These are phyloP conservation scores for Avena sativa DNA, from an alignment of 176 grass and related monocot genomes.

Conservation along the genomic window DNA sequence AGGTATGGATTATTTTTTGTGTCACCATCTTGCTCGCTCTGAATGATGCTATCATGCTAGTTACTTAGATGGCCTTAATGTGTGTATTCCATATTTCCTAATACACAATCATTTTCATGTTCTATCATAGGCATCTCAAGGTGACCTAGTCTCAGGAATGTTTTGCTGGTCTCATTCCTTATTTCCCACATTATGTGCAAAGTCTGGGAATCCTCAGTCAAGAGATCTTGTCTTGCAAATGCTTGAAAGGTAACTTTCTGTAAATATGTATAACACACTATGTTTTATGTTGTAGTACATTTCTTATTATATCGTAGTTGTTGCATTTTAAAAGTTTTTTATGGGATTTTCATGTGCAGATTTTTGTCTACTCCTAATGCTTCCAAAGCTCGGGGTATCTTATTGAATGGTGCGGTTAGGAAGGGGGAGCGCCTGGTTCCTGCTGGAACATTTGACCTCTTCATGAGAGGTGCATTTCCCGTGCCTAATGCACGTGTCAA, in stretches of 20 bases:
- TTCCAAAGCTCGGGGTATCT: slow-evolving; percentile 77
- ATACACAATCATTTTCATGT: not conserved
- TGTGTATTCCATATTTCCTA: slow-evolving; percentile 19
- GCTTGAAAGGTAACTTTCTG: slow-evolving; percentile 69
- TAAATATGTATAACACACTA: slow-evolving; percentile 3
- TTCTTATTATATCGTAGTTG: slow-evolving; percentile 18
- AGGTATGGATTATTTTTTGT: slow-evolving; percentile 50
- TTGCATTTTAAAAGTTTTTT: not conserved
- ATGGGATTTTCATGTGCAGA: slow-evolving; percentile 48
- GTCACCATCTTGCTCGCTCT: not conserved
- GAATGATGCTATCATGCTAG: not conserved
- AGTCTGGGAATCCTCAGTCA: slow-evolving; percentile 77
- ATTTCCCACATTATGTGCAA: slow-evolving; percentile 81
- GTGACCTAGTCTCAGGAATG: slow-evolving; percentile 81
- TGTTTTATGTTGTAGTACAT: not conserved
- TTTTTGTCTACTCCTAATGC: slow-evolving; percentile 69
- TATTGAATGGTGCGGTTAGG: slow-evolving; percentile 86
- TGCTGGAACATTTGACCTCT: slow-evolving; percentile 73
- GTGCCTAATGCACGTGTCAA: slow-evolving; percentile 67
- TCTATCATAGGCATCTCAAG: slow-evolving; percentile 71
- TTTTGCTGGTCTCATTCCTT: slow-evolving; percentile 83
- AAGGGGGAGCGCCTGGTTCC: slow-evolving; percentile 89
- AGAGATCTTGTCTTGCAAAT: slow-evolving; percentile 93
- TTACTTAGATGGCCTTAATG: not conserved
- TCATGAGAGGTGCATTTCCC: slow-evolving; percentile 78